Percentiles rank a stretch among this genome's conserved stretches.
Evolutionary conservation across 257 asterid genomes (phyloP).

Genomic region (Fraxinus americana): DNA sequence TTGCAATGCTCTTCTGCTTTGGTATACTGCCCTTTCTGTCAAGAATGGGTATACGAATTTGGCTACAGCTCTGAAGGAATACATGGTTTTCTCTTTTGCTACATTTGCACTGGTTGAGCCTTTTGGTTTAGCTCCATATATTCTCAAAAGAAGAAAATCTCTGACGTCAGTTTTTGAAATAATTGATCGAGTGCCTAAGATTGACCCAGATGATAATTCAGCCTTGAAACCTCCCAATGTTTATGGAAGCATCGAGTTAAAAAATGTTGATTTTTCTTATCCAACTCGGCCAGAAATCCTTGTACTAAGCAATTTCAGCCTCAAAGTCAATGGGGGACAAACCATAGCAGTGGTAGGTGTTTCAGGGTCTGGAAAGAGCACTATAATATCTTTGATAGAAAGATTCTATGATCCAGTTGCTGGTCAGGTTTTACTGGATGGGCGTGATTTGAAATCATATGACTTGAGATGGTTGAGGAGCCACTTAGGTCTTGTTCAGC

Average conservation of each 20-base stretch:
- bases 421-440: slow-evolving; percentile 86
- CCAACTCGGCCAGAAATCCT: slow-evolving; percentile 91
- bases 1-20: slow-evolving; percentile 94
- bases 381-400: slow-evolving; percentile 86
- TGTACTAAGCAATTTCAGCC: slow-evolving; percentile 96
- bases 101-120: slow-evolving; percentile 99
- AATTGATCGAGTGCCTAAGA: slow-evolving; percentile 87
- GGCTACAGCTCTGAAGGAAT: slow-evolving; percentile 88
- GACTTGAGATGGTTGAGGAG: slow-evolving; percentile 98
- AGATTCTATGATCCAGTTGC: slow-evolving; percentile 94
- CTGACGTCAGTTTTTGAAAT: slow-evolving; percentile 87
- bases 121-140: slow-evolving; percentile 98
- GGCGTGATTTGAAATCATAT: slow-evolving; percentile 88
- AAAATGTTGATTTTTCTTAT: slow-evolving; percentile 86
- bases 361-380: slow-evolving; percentile 99
- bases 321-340: slow-evolving; percentile 95
- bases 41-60: slow-evolving; percentile 56
- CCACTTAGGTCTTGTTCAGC: slow-evolving; percentile 96
- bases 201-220: slow-evolving; percentile 90
- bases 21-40: slow-evolving; percentile 91
- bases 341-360: slow-evolving; percentile 98
- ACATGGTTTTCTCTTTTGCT: slow-evolving; percentile 98
- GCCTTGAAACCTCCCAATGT: slow-evolving; percentile 98
- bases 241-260: slow-evolving; percentile 95
- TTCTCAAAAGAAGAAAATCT: slow-evolving; percentile 91